Conservation (phyloP, 352 stramenopile species). For the Globisporangium radiosum region DNA sequence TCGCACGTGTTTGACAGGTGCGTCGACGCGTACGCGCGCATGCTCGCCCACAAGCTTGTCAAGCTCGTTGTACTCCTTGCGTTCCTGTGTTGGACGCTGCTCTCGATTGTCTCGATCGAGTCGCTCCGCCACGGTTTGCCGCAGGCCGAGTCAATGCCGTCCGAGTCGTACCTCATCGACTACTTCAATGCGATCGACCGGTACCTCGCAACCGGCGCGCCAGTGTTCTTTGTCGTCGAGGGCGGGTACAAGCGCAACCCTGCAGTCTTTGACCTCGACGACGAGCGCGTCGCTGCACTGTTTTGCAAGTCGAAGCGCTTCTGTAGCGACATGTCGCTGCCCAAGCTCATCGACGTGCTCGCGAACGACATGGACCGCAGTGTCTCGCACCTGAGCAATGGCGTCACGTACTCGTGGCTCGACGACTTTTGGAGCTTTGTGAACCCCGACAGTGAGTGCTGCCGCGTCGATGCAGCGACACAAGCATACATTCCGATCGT, state of each 20-base stretch:
- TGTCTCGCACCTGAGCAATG: constrained; percentile 40
- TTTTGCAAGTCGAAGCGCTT: constrained; percentile 61
- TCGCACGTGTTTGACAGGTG: constrained; percentile 33
- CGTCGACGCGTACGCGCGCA: constrained; percentile 31
- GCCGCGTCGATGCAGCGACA: constrained; percentile 34
- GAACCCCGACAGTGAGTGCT: constrained; percentile 56
- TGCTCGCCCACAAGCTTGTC: constrained; percentile 34
- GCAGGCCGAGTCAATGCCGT: constrained; percentile 44
- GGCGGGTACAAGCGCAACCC: constrained; percentile 46
- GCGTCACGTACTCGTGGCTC: constrained; percentile 58
- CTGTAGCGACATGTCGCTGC: constrained; percentile 47
- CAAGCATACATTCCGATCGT: constrained; percentile 35
- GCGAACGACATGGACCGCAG: constrained; percentile 23
- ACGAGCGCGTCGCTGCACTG: constrained; percentile 26
- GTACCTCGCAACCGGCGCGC: constrained; percentile 34
- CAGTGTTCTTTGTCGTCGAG: constrained; percentile 72
- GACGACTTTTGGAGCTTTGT: constrained; percentile 75
- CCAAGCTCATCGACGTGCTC: constrained; percentile 49
- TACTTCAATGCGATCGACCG: constrained; percentile 48
- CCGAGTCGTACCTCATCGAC: constrained; percentile 45
- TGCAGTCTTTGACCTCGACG: constrained; percentile 23
- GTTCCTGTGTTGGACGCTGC: constrained; percentile 37
- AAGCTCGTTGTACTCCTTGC: constrained; percentile 53
- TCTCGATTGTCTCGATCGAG: constrained; percentile 49
- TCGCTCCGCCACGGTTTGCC: constrained; percentile 46